Percentiles rank a stretch among this genome's conserved stretches.
Conservation (phyloP, 208 protist genomes). For the Crithidia thermophila region DNA sequence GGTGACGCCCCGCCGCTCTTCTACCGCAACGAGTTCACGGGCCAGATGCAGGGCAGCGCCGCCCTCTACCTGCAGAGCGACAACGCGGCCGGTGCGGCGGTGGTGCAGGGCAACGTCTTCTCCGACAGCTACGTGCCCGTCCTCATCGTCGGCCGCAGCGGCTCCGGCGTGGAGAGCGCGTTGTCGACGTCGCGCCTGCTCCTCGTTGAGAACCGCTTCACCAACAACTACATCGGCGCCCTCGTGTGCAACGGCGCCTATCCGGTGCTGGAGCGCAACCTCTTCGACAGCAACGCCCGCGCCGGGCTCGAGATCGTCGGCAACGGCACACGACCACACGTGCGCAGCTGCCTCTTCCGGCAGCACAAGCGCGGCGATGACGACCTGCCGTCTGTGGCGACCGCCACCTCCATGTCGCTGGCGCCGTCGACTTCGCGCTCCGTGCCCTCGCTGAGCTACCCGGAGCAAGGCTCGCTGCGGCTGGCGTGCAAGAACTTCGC, state of each 20-base stretch:
- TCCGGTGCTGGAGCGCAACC: conserved; percentile 59
- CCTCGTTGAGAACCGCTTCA: conserved; percentile 66
- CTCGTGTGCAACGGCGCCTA: conserved; percentile 65
- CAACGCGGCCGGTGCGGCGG: conserved; percentile 7
- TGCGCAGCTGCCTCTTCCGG: conserved; percentile 68
- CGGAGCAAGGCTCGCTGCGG: conserved; percentile 36
- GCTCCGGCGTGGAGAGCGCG: conserved; percentile 9
- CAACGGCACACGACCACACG: conserved; percentile 39
- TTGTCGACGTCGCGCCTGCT: conserved; percentile 8
- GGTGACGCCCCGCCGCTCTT: conserved; percentile 38
- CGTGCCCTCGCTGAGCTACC: conserved; percentile 9
- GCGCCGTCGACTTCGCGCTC: neutral
- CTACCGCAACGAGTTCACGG: conserved; percentile 65
- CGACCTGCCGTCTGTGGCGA: neutral
- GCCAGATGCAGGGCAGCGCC: conserved; percentile 37
- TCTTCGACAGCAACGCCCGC: conserved; percentile 75
- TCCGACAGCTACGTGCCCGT: conserved; percentile 59
- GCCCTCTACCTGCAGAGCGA: conserved; percentile 53
- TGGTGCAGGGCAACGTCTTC: conserved; percentile 66
- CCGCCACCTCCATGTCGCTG: neutral
- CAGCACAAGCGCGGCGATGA: conserved; percentile 28
- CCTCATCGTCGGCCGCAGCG: conserved; percentile 37
- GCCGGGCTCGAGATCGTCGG: conserved; percentile 75
- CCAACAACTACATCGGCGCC: conserved; percentile 73
- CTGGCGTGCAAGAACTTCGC: conserved; percentile 38